These are phyloP conservation scores for Aegilops bicornis DNA, from an alignment of 176 grass and related monocot species.

Conservation along the genomic window DNA sequence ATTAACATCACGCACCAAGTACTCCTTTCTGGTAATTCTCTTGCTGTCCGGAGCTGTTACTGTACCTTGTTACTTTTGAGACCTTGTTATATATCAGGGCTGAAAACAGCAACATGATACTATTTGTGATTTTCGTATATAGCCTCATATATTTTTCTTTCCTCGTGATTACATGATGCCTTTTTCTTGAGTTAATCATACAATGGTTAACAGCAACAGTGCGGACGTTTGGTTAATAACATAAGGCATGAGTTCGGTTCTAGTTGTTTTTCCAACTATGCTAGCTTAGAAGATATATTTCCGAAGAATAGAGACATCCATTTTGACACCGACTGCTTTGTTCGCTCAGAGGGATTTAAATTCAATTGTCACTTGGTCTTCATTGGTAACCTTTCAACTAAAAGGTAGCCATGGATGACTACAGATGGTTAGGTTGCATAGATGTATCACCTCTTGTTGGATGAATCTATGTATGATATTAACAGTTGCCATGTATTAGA, in stretches of 20 bases:
- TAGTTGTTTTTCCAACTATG: not conserved
- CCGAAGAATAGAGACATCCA: not conserved
- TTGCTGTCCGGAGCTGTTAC: not conserved
- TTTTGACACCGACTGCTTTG: not conserved
- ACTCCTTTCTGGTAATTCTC: constrained; percentile 61
- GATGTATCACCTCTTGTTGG: not conserved
- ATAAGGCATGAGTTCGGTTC: not conserved
- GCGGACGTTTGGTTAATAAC: not conserved
- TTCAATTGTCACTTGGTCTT: not conserved
- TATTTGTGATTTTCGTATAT: not conserved
- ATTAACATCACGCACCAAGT: constrained; percentile 96
- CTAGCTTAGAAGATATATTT: not conserved
- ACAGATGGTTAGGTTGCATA: not conserved
- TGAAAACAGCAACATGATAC: not conserved
- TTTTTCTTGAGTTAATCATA: not conserved
- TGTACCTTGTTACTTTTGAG: not conserved
- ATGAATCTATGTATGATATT: not conserved
- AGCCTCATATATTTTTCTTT: not conserved
- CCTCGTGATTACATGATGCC: not conserved
- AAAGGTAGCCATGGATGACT: not conserved
- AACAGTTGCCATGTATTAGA: not conserved
- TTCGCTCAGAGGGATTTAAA: not conserved
- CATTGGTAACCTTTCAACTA: not conserved
- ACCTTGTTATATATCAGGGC: not conserved
- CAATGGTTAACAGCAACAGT: not conserved